Conservation (phyloP, 2,329 filamentous ascomycete species). For the Pyricularia sp. region DNA sequence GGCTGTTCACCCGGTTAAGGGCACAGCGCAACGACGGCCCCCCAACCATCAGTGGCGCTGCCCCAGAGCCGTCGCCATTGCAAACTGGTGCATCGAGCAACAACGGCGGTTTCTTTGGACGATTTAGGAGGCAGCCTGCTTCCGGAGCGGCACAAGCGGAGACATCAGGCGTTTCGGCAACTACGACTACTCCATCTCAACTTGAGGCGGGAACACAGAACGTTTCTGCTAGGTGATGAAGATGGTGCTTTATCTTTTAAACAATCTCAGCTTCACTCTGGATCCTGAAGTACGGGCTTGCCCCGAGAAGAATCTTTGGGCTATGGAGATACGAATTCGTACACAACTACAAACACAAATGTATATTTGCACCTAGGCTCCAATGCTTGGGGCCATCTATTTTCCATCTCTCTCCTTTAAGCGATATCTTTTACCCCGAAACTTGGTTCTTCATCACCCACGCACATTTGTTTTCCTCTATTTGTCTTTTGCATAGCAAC, state of each 20-base stretch:
- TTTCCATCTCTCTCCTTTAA: neutral
- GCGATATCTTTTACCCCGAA: neutral
- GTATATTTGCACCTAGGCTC: neutral
- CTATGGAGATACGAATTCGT: neutral
- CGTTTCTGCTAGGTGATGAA: conserved; percentile 1
- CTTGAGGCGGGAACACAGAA: conserved; percentile 20
- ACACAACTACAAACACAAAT: neutral
- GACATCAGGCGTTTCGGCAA: neutral
- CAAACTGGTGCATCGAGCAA: neutral
- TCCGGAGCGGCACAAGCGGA: neutral
- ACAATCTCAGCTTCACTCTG: neutral
- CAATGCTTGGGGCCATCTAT: neutral
- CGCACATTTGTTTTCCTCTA: neutral
- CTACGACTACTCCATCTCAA: conserved; percentile 15
- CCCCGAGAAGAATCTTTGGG: neutral
- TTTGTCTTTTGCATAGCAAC: neutral
- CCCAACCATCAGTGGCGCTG: neutral
- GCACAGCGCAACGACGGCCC: neutral
- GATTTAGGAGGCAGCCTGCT: neutral
- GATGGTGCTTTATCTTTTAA: neutral
- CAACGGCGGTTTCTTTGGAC: neutral
- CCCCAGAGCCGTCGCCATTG: neutral
- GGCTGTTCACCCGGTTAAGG: neutral
- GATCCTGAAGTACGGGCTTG: neutral
- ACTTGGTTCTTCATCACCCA: neutral